Base-by-base conservation (phyloP, 2,329 filamentous ascomycete species). In the Coniochaeta sp. region DNA sequence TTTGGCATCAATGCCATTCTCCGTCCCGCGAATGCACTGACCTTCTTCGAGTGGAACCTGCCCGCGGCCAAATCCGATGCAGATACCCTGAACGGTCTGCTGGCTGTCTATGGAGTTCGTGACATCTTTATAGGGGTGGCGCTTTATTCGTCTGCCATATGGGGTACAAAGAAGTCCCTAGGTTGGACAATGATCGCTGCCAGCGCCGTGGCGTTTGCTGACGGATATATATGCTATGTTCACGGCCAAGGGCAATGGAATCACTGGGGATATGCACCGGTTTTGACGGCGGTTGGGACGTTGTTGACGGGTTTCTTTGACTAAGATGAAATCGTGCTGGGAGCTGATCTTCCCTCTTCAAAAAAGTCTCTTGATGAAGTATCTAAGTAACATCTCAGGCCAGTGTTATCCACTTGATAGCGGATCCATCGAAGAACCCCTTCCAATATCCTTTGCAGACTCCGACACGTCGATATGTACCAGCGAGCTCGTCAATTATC, bases 41-140 rank as follows among this genome's bases (percentile, higher is more conserved):
- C 66, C 1, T 72, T 75, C 61, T 77, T 75, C 66, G 71, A 73
- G 44, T 72, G 74, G 57, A 62, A 69, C 0, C 65, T 67, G 0
- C 74, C 77, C 7, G 58, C 66, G 3, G 63, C 68, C 4, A 62
- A 68, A 4, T 55, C 68, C 2, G 74, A 77, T 19, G 68, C 69
- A 56, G 67, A 71, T 9, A 61, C 80, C n/a, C 70, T 81, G 60
- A 69, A 80, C 61, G 72, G 68, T 58, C 63, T 82, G 9, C 73
- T 81, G 69, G 65, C 72, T 3, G 67, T 82, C 38, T 82, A 80
- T 65, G 79, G 79, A 1, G 73, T 71, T 4, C 73, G 81, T 12
- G 78, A 83, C 62, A 67, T 81, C 17, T 82, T 80, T 69, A 78
- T 81, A 70, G 79, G 76, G 0, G 31, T 72, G 1, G 70, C 75